Evolutionary conservation across 176 grass and related monocot genomes (phyloP), one percentile per base, ranked within the genome.

Genomic region (Aegilops speltoides): DNA sequence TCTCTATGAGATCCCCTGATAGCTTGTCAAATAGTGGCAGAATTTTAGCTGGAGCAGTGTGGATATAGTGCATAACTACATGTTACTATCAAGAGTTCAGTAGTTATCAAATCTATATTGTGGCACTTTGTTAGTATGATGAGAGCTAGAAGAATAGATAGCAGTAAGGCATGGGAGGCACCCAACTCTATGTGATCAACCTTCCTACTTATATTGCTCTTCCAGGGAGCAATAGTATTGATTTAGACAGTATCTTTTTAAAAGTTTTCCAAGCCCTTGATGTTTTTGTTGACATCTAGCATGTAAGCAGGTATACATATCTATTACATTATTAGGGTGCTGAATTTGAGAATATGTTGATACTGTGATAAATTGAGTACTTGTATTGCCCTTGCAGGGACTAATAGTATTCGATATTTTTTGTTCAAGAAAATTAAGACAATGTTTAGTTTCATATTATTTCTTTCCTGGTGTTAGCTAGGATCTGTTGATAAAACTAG

Each of bases 401-500:
- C 74, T 63, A 7, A 74, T 3, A 72, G 61, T 72, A 45, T 83
- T 82, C 38, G 52, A 17, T 76, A 15, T 52, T 76, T 48, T 29
- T 76, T 52, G 45, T 76, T 76, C 15, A 76, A 28, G 32, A 20
- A 50, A 50, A 43, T 61, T 37, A 76, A 61, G 8, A 79, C 5
- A 61, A 33, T 72, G 32, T 78, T 61, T 71, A 40, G 40, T 87
- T 80, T 68, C 64, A 68, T 12, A 41, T 76, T 37, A 10, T 15
- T 80, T 62, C 57, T 80, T 84, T 24, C 69, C n/a, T 86, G 50
- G 61, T 71, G 46, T 79, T 45, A 8, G 40, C 45, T 12, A 24
- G 24, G 63, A 71, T 79, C 77, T 82, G 40, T 73, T 22, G 7
- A 61, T 23, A 79, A 57, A 91, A 75, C 50, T 67, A 87, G 22